These are phyloP conservation scores for Platanthera zijinensis DNA, from an alignment of 106 monocot species.

Conservation along the genomic window DNA sequence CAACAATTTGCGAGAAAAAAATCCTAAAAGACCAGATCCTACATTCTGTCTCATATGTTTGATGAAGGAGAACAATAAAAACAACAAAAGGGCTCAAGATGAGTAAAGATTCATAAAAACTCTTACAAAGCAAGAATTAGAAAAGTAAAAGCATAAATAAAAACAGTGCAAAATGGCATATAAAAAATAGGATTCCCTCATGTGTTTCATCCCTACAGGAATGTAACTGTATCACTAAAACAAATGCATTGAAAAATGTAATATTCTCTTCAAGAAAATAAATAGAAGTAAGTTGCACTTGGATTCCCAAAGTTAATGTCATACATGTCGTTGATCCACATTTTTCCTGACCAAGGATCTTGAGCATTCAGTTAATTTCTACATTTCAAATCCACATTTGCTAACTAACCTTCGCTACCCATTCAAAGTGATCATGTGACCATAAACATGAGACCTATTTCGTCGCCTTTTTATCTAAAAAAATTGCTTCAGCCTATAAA, in stretches of 20 bases:
- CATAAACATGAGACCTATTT: no score
- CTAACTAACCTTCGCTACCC: no score
- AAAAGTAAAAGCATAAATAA: background rate
- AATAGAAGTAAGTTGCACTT: background rate
- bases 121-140: background rate
- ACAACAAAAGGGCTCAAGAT: background rate
- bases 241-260: background rate
- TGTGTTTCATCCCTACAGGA: background rate
- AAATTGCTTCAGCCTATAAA: no score
- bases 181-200: background rate
- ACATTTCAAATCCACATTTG: no score
- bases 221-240: background rate
- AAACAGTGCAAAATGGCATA: background rate
- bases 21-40: slow-evolving; percentile 3
- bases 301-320: no score
- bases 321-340: no score
- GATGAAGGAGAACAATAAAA: background rate
- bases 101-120: background rate
- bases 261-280: background rate
- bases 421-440: no score
- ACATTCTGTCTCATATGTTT: background rate
- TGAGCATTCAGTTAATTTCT: no score
- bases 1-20: slow-evolving; percentile 2
- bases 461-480: no score
- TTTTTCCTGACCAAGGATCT: no score